Base-by-base conservation (phyloP, 1,284 basidiomycete species). In the Tylopilus orsonianus region DNA sequence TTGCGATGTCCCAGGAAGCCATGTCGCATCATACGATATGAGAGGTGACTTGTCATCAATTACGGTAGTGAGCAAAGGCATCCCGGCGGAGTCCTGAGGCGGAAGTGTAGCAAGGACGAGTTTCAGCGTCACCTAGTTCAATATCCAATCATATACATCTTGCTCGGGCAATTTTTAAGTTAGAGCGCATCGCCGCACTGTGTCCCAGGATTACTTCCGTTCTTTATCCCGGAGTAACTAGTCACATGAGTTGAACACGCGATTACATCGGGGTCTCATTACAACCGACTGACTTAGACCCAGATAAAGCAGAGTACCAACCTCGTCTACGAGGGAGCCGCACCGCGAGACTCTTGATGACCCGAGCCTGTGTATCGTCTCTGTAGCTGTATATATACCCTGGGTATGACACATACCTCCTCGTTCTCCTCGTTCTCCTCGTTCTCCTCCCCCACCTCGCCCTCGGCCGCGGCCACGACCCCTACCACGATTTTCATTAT, bases 381-480 rank as follows among this genome's bases (percentile, higher is more conserved):
- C 19, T 52, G 24, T 34, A 51, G 27, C 32, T 8, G 7, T 27
- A 39, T 22, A 38, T 14, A 36, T 10, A 3, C 13, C 13, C 8
- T 0, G 3, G 2, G 4, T 16, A 32, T n/a, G n/a, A 44, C 35
- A 63, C 61, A 26, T 52, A 62, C 65, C 62, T 57, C 52, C 53
- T 4, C 59, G 49, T 19, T 64, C 65, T 19, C 69, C 67, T 24
- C 67, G n/a, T n/a, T n/a, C n/a, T n/a, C n/a, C n/a, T 4, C 59
- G 49, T 19, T 64, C 65, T 19, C 69, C 67, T 24, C 67, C 60
- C 36, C 69, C 66, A 29, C 68, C 62, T 39, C 73, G 64, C n/a
- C 69, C 76, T 39, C 77, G 70, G 0, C 74, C 72, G 18, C 76
- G 68, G 3, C 74, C 73, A 41, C 75, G 62, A 19, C 74, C 71